Conservation (phyloP, 352 stramenopile species). For the Phytophthora hibernalis region DNA sequence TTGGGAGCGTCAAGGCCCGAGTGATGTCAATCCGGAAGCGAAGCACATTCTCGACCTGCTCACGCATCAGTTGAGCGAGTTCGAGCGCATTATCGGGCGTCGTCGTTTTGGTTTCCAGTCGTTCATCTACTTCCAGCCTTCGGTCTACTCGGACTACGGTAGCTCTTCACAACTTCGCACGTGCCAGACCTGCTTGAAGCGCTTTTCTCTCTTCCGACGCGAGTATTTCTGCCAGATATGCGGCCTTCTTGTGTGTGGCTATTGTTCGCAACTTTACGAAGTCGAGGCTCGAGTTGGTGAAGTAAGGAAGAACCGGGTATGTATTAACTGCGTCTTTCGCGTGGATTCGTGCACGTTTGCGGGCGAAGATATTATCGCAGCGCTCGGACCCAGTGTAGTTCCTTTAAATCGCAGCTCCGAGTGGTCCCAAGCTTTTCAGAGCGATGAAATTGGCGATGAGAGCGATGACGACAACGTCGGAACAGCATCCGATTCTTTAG, state of each 20-base stretch:
- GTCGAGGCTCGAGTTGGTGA: slow-evolving; percentile 52
- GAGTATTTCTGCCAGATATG: slow-evolving; percentile 63
- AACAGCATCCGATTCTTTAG: slow-evolving; percentile 14
- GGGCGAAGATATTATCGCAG: slow-evolving; percentile 55
- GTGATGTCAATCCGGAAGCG: slow-evolving; percentile 56
- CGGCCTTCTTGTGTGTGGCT: slow-evolving; percentile 48
- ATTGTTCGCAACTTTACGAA: slow-evolving; percentile 58
- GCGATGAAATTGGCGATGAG: slow-evolving; percentile 31
- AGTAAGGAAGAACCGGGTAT: slow-evolving; percentile 51
- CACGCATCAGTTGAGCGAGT: slow-evolving; percentile 49
- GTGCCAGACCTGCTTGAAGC: slow-evolving; percentile 51
- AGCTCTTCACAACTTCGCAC: slow-evolving; percentile 11
- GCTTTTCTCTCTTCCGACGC: slow-evolving; percentile 48
- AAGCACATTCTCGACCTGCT: slow-evolving; percentile 57
- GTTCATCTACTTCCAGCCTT: slow-evolving; percentile 54
- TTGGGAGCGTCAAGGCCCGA: slow-evolving; percentile 18
- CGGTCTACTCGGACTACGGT: neutral
- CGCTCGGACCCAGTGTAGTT: slow-evolving; percentile 49
- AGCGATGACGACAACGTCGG: slow-evolving; percentile 27
- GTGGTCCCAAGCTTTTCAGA: neutral
- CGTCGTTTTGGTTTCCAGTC: slow-evolving; percentile 71
- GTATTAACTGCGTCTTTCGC: slow-evolving; percentile 55
- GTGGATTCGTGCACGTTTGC: slow-evolving; percentile 60
- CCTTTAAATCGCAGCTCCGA: neutral
- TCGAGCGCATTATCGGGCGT: slow-evolving; percentile 65